Base-by-base conservation (phyloP, 768 basidiomycete genomes). In the Amanita subjunquillea region DNA sequence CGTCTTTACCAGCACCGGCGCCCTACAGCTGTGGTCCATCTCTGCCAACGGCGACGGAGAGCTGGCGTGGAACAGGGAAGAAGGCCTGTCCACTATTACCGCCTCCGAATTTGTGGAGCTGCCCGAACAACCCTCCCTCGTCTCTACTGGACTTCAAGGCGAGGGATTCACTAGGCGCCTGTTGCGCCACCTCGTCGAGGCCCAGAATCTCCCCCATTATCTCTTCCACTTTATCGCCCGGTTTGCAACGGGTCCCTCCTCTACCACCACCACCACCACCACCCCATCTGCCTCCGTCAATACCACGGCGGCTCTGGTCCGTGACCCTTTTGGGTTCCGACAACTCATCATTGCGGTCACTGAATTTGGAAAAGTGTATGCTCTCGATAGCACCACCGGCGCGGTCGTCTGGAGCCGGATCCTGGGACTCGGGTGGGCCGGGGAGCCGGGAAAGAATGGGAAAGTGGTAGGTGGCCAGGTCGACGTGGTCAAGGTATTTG, bases 241-340 rank as follows among this genome's bases (percentile, higher is more conserved):
- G 22, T 89, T 92, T 64, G 75, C 78, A 2, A 83, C 82, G 0
- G 83, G 84, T 17, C 80, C 79, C 0, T 84, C 82, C 58, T 78
- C 74, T 2, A 75, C 81, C 1, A 70, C 73, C 3, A 70, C 69
- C 34, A 72, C 73, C 3, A 70, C 69, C 34, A 72, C 67, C 20
- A 62, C 66, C 30, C 29, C 29, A 30, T 30, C 29, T 34, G 67
- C 61, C 29, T 53, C 66, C 8, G 48, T 67, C 20, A 57, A 62
- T 44, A 57, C 65, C 27, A 58, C 72, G 4, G 55, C 66, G 27
- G 58, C 66, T 20, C 22, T 54, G 67, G 69, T 72, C 54, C 80
- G 89, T 4, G 91, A 94, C 60, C 66, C 82, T 0, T 95, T 94
- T 62, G 92, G 91, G 0, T 91, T 96, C 68, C 76, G 85, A 36